These are phyloP conservation scores for Xylaria palmicola DNA, from an alignment of 495 filamentous ascomycete genomes.

Conservation along the genomic window DNA sequence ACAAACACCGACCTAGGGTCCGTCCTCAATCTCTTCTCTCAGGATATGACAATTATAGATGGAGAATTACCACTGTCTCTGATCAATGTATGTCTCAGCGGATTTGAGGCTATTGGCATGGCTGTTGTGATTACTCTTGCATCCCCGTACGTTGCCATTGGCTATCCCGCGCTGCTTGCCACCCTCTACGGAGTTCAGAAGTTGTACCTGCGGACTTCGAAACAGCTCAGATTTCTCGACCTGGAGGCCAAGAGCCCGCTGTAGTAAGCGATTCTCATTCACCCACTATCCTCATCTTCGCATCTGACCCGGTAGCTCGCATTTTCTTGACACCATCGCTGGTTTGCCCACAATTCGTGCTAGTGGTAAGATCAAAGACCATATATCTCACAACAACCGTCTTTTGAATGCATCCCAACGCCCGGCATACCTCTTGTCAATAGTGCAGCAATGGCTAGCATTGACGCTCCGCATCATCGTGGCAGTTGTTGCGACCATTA, in stretches of 20 bases:
- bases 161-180: slow-evolving; percentile 23
- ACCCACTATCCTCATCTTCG: not conserved
- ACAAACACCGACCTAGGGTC: too few species aligned
- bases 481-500: slow-evolving; percentile 31
- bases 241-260: slow-evolving; percentile 30
- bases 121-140: slow-evolving; percentile 29
- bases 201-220: slow-evolving; percentile 60
- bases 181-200: slow-evolving; percentile 55
- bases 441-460: slow-evolving; percentile 46
- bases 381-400: too few species aligned
- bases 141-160: slow-evolving; percentile 32
- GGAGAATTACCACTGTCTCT: too few species aligned
- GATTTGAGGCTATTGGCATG: too few species aligned
- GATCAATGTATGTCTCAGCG: too few species aligned
- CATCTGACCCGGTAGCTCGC: slow-evolving; percentile 18
- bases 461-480: slow-evolving; percentile 43
- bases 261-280: slow-evolving; percentile 17
- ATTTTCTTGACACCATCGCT: slow-evolving; percentile 50
- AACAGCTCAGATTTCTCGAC: slow-evolving; percentile 53
- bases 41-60: too few species aligned
- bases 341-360: too few species aligned
- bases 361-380: too few species aligned
- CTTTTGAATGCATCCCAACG: slow-evolving; percentile 24
- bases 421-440: slow-evolving; percentile 46
- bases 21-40: too few species aligned